Base-by-base conservation (phyloP, 140 eudicot species). In the Erigeron philadelphicus region DNA sequence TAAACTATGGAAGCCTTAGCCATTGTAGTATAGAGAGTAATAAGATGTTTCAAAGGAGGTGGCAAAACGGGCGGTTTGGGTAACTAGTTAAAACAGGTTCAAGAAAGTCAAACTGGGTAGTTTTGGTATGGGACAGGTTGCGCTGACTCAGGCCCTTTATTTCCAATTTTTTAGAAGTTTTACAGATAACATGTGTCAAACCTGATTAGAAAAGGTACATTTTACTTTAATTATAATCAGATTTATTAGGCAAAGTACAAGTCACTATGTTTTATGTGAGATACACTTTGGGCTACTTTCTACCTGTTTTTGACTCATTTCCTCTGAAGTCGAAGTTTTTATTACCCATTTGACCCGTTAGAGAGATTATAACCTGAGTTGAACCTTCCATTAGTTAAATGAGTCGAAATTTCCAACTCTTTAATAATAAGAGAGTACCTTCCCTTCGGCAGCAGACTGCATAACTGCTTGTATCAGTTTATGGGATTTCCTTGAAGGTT, bases 391-490 rank as follows among this genome's bases (percentile, higher is more conserved):
- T 31, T 31, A 31, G 38, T 31, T 2, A 31, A 2, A 31, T 31
- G 38, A 31, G 38, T 31, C 38, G 38, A 31, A 31, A 31, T 31
- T 31, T 3, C 38, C 38, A 31, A 31, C 38, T 31, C 38, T 31
- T 31, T 31, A 4, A 31, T 1, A 31, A 31, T 3, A 15, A 45
- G 8, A 11, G 58, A 49, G 68, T 87, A 92, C 98, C 98, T 88
- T 86, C 66, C 98, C 98, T 59, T 86, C 89, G 66, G 89, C 68
- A 63, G 85, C 81, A 58, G 92, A 77, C 67, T 88, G 98, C 96
- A 92, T 88, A 62, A 88, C 96, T 0, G 89, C 96, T 70, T 88
- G 91, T 79, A 92, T 87, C 61, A 76, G 66, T 80, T 92, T 92
- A 43, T 91, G 91, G 31, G 93, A 82, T 72, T 63, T 81, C 80